Evolutionary conservation across 495 filamentous ascomycete genomes (phyloP).

Genomic region (Tuber indicum): DNA sequence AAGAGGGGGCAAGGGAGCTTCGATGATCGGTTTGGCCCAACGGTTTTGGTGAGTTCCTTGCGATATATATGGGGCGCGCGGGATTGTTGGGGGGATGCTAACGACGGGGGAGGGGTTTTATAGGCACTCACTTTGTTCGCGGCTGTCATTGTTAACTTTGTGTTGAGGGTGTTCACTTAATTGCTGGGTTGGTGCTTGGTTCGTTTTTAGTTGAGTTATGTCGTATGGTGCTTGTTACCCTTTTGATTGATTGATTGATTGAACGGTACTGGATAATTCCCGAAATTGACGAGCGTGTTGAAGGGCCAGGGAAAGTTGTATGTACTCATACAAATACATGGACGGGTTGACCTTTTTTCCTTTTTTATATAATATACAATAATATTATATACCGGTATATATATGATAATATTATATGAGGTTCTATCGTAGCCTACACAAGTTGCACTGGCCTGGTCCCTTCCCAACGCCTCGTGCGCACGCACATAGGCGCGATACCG

Average conservation of each 20-base stretch:
- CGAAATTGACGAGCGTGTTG: slow-evolving; percentile 26
- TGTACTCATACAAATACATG: neutral
- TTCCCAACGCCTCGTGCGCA: neutral
- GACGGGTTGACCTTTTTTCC: neutral
- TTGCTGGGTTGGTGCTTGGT: slow-evolving; percentile 7
- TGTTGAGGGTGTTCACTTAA: slow-evolving; percentile 60
- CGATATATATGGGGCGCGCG: neutral
- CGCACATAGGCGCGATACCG: neutral
- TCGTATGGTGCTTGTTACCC: slow-evolving; percentile 14
- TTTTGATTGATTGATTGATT: slow-evolving; percentile 13
- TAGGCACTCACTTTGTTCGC: slow-evolving; percentile 74
- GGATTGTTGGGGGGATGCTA: neutral
- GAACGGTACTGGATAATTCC: slow-evolving; percentile 4
- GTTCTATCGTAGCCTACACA: neutral
- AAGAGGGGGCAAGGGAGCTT: slow-evolving; percentile 88
- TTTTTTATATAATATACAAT: no score
- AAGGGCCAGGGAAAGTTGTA: slow-evolving; percentile 13
- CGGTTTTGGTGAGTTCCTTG: slow-evolving; percentile 54
- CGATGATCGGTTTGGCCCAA: slow-evolving; percentile 90
- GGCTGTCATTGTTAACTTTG: slow-evolving; percentile 89
- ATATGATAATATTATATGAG: neutral
- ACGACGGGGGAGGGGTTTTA: slow-evolving; percentile 3
- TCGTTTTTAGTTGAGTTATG: slow-evolving; percentile 4
- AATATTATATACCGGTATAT: no score
- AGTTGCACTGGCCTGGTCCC: neutral